A percentile compares a stretch with the other conserved stretches of the same genome.
Evolutionary conservation across 2,329 filamentous ascomycete species (phyloP).

Genomic region (Sarocladium strictum): DNA sequence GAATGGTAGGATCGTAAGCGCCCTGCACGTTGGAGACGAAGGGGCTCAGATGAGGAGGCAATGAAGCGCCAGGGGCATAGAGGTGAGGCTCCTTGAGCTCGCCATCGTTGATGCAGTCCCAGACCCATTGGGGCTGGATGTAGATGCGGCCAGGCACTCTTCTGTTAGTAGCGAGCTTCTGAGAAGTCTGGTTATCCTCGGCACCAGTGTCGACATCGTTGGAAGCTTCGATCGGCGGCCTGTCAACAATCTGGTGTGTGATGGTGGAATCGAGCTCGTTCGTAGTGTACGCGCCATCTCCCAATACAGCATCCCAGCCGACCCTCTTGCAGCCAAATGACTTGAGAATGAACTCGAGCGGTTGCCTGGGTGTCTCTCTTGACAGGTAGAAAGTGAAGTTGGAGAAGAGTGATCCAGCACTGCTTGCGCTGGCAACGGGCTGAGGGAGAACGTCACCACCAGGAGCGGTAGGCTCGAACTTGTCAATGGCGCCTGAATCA

Average conservation of each 20-base stretch:
- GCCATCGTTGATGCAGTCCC: slow-evolving; percentile 92
- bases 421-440: slow-evolving; percentile 59
- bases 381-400: slow-evolving; percentile 90
- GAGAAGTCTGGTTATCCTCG: slow-evolving; percentile 57
- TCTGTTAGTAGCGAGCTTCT: slow-evolving; percentile 54
- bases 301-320: slow-evolving; percentile 87
- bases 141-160: slow-evolving; percentile 90
- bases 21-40: slow-evolving; percentile 86
- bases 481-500: slow-evolving; percentile 66
- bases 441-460: slow-evolving; percentile 84
- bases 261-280: slow-evolving; percentile 83
- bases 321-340: slow-evolving; percentile 94
- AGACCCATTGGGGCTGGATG: slow-evolving; percentile 96
- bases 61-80: slow-evolving; percentile 81
- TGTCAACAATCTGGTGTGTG: slow-evolving; percentile 93
- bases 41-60: slow-evolving; percentile 92
- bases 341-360: slow-evolving; percentile 87
- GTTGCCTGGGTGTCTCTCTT: slow-evolving; percentile 83
- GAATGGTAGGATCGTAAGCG: slow-evolving; percentile 83
- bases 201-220: slow-evolving; percentile 41
- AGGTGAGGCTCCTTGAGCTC: slow-evolving; percentile 80
- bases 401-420: slow-evolving; percentile 73
- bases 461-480: slow-evolving; percentile 78
- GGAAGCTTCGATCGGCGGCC: slow-evolving; percentile 65
- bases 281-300: slow-evolving; percentile 86